Percentiles rank a stretch among this genome's conserved stretches.
These are phyloP conservation scores for Lunasporangiospora selenospora DNA, from an alignment of 192 early-diverging fungal genomes.

Conservation along the genomic window DNA sequence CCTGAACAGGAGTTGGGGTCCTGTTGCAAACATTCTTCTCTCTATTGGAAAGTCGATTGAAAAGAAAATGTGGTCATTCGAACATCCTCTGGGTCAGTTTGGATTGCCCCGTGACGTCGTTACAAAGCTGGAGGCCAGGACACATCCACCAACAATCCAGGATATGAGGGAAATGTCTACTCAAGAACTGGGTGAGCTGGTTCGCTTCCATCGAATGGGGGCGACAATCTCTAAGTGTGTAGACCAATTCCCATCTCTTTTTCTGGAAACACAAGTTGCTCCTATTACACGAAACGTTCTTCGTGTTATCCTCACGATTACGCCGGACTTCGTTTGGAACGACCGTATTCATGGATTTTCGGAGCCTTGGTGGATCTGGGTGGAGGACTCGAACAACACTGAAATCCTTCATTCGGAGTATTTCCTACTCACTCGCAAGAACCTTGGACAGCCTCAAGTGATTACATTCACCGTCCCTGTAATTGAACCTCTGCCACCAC, in stretches of 20 bases:
- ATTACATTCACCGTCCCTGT: constrained; percentile 91
- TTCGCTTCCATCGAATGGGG: constrained; percentile 84
- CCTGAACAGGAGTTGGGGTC: constrained; percentile 89
- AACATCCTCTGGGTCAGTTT: constrained; percentile 90
- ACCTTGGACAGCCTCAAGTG: constrained; percentile 70
- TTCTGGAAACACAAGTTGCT: constrained; percentile 80
- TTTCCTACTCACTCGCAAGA: constrained; percentile 77
- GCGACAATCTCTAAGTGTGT: constrained; percentile 73
- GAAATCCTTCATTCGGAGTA: constrained; percentile 96
- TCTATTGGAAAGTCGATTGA: constrained; percentile 91
- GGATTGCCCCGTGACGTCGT: constrained; percentile 75
- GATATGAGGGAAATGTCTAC: constrained; percentile 85
- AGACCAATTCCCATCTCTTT: constrained; percentile 85
- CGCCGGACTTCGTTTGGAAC: constrained; percentile 93
- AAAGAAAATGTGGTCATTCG: constrained; percentile 90
- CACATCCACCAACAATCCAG: constrained; percentile 58
- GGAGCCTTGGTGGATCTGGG: constrained; percentile 98
- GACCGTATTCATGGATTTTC: constrained; percentile 89
- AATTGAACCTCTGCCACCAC: constrained; percentile 88
- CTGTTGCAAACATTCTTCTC: constrained; percentile 76
- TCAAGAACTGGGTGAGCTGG: constrained; percentile 86
- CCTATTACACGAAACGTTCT: constrained; percentile 97
- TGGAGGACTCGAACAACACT: constrained; percentile 87
- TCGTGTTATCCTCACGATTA: constrained; percentile 78
- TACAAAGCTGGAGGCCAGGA: constrained; percentile 73